Conservation (phyloP, 495 filamentous ascomycete genomes). For the Hypomontagnella monticulosa region DNA sequence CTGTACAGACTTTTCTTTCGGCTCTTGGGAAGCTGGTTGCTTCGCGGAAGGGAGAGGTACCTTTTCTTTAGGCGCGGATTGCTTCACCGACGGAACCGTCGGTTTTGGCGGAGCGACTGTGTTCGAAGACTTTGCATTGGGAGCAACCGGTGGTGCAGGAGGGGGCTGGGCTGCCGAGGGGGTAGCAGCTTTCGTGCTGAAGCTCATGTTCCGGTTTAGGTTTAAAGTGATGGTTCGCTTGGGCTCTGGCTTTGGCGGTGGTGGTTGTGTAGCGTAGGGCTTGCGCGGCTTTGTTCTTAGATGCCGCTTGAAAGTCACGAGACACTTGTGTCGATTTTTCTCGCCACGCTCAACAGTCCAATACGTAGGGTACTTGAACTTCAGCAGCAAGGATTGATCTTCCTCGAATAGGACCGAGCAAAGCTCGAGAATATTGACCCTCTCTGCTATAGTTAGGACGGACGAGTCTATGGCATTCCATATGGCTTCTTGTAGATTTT, state of each 20-base stretch:
- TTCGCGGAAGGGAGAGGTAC: constrained; percentile 8
- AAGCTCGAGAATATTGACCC: constrained; percentile 79
- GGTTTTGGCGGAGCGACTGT: constrained; percentile 14
- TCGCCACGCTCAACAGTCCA: constrained; percentile 69
- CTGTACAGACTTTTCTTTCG: constrained; percentile 8
- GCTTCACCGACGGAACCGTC: constrained; percentile 1
- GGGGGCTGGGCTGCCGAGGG: constrained; percentile 23
- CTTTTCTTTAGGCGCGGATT: constrained; percentile 17
- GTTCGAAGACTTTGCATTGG: constrained; percentile 21
- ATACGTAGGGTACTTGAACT: constrained; percentile 73
- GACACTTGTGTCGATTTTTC: constrained; percentile 36
- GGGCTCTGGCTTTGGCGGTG: constrained; percentile 40
- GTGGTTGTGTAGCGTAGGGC: constrained; percentile 26
- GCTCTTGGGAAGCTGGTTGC: constrained; percentile 13
- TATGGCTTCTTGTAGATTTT: constrained; percentile 71
- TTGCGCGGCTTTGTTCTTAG: constrained; percentile 48
- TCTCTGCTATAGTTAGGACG: constrained; percentile 71
- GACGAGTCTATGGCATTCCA: constrained; percentile 82
- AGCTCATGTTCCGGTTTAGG: constrained; percentile 35
- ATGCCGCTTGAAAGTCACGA: constrained; percentile 47
- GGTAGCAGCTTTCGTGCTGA: constrained; percentile 29
- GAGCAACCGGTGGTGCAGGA: constrained; percentile 15
- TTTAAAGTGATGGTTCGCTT: constrained; percentile 47
- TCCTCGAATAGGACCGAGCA: constrained; percentile 78
- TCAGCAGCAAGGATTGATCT: constrained; percentile 67